Percentiles rank a stretch among this genome's conserved stretches.
Evolutionary conservation across 176 grass and related monocot genomes (phyloP).

Genomic region (Oryza officinalis): DNA sequence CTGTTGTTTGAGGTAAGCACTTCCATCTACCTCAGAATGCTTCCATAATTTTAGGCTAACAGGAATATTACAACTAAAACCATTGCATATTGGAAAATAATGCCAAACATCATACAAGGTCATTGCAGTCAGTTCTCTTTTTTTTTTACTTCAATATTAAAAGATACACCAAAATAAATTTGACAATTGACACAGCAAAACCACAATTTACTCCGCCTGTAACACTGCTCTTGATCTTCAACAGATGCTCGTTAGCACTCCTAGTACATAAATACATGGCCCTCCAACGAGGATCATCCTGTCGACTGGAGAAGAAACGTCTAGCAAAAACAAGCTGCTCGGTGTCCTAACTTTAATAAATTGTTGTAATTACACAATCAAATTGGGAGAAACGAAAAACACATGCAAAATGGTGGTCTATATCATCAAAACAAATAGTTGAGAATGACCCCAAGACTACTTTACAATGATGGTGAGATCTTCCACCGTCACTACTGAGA

Average conservation of each 20-base stretch:
- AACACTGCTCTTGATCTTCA: conserved; percentile 18
- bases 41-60: not conserved
- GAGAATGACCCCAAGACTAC: conserved; percentile 30
- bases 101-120: not conserved
- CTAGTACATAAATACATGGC: conserved; percentile 13
- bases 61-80: not conserved
- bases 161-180: conserved; percentile 28
- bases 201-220: conserved; percentile 13
- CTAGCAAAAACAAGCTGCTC: conserved; percentile 16
- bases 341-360: conserved; percentile 39
- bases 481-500: conserved; percentile 37
- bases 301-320: not conserved
- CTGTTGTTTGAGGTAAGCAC: conserved; percentile 5
- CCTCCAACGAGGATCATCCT: conserved; percentile 9
- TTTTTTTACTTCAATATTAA: not conserved
- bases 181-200: conserved; percentile 12
- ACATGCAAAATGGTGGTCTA: conserved; percentile 27
- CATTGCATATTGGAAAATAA: not conserved
- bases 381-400: not conserved
- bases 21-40: conserved; percentile 23
- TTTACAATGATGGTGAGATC: conserved; percentile 47
- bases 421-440: conserved; percentile 49
- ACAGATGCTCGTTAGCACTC: not conserved
- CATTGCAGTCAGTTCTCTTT: not conserved
- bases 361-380: conserved; percentile 47